These are phyloP conservation scores for Termitomyces heimii DNA, from an alignment of 768 basidiomycete species.

Conservation along the genomic window DNA sequence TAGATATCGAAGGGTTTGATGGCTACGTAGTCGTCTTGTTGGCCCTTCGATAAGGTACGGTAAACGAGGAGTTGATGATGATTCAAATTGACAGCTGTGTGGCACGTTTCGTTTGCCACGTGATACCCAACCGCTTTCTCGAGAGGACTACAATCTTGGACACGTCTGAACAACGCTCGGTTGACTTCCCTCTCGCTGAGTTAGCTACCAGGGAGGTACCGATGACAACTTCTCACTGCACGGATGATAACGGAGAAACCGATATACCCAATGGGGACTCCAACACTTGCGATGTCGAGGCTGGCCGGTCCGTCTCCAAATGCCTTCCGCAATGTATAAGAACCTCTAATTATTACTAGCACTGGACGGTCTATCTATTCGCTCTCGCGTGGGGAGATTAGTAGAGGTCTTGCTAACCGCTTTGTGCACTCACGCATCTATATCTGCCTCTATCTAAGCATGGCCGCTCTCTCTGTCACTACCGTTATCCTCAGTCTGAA, in stretches of 20 bases:
- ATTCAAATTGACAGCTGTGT: neutral
- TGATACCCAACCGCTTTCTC: neutral
- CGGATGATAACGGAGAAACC: slow-evolving; percentile 21
- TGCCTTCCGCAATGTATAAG: neutral
- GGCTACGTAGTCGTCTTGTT: neutral
- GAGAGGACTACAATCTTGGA: neutral
- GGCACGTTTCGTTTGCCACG: neutral
- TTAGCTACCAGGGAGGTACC: neutral
- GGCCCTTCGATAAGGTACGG: neutral
- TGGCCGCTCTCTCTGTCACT: slow-evolving; percentile 83
- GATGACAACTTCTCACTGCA: slow-evolving; percentile 10
- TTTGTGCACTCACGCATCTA: slow-evolving; percentile 87
- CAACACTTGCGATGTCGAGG: slow-evolving; percentile 16
- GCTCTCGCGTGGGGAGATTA: slow-evolving; percentile 77
- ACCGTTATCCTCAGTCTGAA: slow-evolving; percentile 80
- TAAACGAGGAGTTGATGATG: neutral
- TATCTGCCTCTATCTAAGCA: slow-evolving; percentile 81
- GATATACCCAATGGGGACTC: slow-evolving; percentile 28
- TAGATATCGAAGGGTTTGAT: neutral
- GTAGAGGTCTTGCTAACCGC: slow-evolving; percentile 81
- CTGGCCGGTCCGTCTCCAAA: slow-evolving; percentile 11
- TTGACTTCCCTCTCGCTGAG: neutral
- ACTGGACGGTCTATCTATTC: slow-evolving; percentile 80
- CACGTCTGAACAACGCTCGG: neutral
- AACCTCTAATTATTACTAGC: slow-evolving; percentile 30